Percentiles rank a stretch among this genome's conserved stretches.
Evolutionary conservation across 805 yeast species (phyloP).

Genomic region (Kuraishia molischiana): DNA sequence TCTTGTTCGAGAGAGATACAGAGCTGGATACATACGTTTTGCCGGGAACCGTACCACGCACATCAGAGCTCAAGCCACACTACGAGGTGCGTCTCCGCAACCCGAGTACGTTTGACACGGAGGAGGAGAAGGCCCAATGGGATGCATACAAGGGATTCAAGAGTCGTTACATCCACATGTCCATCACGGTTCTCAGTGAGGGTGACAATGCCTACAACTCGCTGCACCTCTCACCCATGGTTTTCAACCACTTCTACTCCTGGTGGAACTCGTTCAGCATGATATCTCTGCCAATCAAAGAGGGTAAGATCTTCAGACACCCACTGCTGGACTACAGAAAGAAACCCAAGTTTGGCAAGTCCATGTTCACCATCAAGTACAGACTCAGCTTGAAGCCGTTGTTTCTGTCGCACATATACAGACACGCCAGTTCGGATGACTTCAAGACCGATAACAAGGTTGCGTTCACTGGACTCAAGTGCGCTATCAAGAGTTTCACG

Average conservation of each 20-base stretch:
- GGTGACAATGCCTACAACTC: constrained; percentile 44
- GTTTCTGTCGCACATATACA: constrained; percentile 63
- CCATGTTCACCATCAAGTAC: constrained; percentile 67
- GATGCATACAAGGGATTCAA: constrained; percentile 80
- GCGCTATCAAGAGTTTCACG: constrained; percentile 40
- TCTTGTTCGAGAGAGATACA: constrained; percentile 39
- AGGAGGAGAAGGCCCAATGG: constrained; percentile 36
- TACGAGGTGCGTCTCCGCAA: constrained; percentile 46
- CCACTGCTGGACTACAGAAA: constrained; percentile 59
- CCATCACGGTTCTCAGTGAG: constrained; percentile 42
- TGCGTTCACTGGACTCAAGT: constrained; percentile 65
- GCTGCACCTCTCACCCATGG: constrained; percentile 65
- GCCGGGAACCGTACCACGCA: constrained; percentile 21
- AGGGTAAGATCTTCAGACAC: constrained; percentile 63
- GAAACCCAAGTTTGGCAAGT: constrained; percentile 20
- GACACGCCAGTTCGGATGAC: constrained; percentile 29
- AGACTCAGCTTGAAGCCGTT: constrained; percentile 64
- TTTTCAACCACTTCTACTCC: constrained; percentile 54
- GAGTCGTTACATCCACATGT: constrained; percentile 72
- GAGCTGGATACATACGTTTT: constrained; percentile 41
- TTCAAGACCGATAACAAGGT: constrained; percentile 30
- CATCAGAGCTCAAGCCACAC: constrained; percentile 45
- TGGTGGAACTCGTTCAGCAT: constrained; percentile 87
- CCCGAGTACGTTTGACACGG: constrained; percentile 33
- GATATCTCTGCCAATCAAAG: constrained; percentile 67